Percentiles rank a stretch among this genome's conserved stretches.
These are phyloP conservation scores for Aspergillus saccharolyticus DNA, from an alignment of 495 filamentous ascomycete species.

Conservation along the genomic window DNA sequence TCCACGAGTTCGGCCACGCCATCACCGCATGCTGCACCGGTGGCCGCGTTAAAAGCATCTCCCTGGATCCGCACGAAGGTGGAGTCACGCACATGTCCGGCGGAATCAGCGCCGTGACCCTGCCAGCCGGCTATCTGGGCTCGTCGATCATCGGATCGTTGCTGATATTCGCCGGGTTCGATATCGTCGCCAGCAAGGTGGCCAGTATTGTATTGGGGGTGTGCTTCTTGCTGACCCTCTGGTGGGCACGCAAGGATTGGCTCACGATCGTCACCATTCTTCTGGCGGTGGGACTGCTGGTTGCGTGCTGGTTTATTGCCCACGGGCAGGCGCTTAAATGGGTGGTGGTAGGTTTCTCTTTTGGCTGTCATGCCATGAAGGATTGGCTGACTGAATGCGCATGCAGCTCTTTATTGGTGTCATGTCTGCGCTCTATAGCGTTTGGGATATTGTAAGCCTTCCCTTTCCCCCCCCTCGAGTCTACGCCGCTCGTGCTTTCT, in stretches of 20 bases:
- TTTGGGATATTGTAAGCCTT: conserved; percentile 72
- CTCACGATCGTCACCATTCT: conserved; percentile 66
- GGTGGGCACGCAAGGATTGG: conserved; percentile 77
- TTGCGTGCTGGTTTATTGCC: conserved; percentile 75
- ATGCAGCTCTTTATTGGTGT: conserved; percentile 67
- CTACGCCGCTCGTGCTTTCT: not conserved
- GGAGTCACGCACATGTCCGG: conserved; percentile 77
- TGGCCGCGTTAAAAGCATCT: conserved; percentile 67
- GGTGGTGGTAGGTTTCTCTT: conserved; percentile 50
- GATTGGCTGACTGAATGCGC: not conserved
- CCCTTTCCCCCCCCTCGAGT: not conserved
- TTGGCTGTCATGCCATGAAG: not conserved
- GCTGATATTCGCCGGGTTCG: conserved; percentile 74
- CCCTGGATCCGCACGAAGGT: conserved; percentile 63
- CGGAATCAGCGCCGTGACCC: conserved; percentile 65
- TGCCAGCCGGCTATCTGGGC: conserved; percentile 74
- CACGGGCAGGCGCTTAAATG: conserved; percentile 69
- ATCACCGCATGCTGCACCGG: conserved; percentile 68
- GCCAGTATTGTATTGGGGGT: conserved; percentile 67
- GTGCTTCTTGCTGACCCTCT: conserved; percentile 69
- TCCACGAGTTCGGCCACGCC: conserved; percentile 79
- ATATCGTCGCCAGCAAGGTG: conserved; percentile 74
- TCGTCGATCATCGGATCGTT: conserved; percentile 70
- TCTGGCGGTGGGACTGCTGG: conserved; percentile 62
- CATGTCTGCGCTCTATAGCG: conserved; percentile 71